Evolutionary conservation across 768 basidiomycete species (phyloP), one percentile per base, ranked within the genome.

Genomic region (Leccinum broughii): DNA sequence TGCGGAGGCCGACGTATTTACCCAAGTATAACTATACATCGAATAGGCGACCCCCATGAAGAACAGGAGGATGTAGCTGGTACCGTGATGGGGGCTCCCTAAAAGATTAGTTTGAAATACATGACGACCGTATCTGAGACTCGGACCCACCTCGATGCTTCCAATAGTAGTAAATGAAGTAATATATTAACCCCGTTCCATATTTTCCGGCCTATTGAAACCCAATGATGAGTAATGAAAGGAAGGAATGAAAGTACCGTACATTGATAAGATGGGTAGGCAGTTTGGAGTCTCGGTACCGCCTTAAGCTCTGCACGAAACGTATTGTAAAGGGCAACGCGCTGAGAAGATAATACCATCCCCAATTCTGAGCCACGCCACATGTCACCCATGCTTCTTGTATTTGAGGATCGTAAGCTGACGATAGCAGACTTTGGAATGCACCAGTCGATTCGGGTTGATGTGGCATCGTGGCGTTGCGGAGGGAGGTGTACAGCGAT

Each of bases 181-280:
- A 87, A 56, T 78, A 80, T 2, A 87, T 54, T 15, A 95, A 85
- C 1, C 89, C 88, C 51, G 78, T 75, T 1, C 76, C 79, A 65
- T 95, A 96, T 76, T 95, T 95, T 2, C 93, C 94, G 9, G 84
- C 93, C 93, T 95, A 62, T 41, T 20, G 15, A 24, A 30, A 57
- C 17, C 28, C 35, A 30, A 30, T 54, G 14, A 51, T 49, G 14
- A 61, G 57, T 7, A 50, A 20, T 6, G 20, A 30, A 48, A 3
- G 17, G 39, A 20, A 24, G 22, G 11, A 10, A n/a, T 14, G 20
- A 14, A 37, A 3, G 14, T 9, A 4, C 6, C 46, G 63, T 57
- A 92, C 95, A 69, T 98, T 98, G 70, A 98, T 85, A 41, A 98
- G 70, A 80, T 98, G 95, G 0, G 89, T 90, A 9, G 78, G 66